Evolutionary conservation across 768 basidiomycete species (phyloP), one percentile per base, ranked within the genome.

Genomic region (Leccinum ochraceum): DNA sequence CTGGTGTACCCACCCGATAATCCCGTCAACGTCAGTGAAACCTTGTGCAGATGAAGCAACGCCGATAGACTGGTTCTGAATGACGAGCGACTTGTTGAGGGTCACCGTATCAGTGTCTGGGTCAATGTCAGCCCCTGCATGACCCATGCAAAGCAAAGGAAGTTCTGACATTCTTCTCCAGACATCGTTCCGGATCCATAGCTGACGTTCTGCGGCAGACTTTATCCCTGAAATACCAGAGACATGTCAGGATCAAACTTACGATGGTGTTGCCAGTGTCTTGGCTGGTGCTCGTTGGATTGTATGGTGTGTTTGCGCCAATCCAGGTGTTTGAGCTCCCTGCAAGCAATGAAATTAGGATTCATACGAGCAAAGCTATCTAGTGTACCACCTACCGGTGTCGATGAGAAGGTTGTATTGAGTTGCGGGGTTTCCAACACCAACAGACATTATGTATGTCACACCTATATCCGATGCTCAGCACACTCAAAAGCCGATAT

Each of bases 261-360:
- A 79, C 79, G 52, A 78, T 66, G 24, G 67, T 65, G 56, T 75
- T 69, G 0, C 77, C 75, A 13, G 79, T 81, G 62, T 65, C 70
- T 59, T 76, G 73, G 69, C 80, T 80, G 3, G 84, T 79, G 52
- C 69, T 74, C 1, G 84, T 83, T 22, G 72, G 76, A 3, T 67
- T 74, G 71, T 82, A 88, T 42, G 71, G 57, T 62, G 75, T 77
- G 60, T 68, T 74, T 3, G 85, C 86, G 46, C 85, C 84, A 37
- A 86, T 67, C 85, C 84, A 87, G 17, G 81, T 84, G 70, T 83
- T 82, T 49, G 75, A 82, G 74, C 75, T 79, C 64, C 72, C 81
- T 75, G 50, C 11, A 36, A 11, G 20, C 7, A 32, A 48, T n/a
- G 13, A 50, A 50, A 42, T 59, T 52, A 11, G 46, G 58, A 44